Evolutionary conservation across 306 rosid species (phyloP), one percentile per base, ranked within the genome.

Genomic region (Medicago lupulina): DNA sequence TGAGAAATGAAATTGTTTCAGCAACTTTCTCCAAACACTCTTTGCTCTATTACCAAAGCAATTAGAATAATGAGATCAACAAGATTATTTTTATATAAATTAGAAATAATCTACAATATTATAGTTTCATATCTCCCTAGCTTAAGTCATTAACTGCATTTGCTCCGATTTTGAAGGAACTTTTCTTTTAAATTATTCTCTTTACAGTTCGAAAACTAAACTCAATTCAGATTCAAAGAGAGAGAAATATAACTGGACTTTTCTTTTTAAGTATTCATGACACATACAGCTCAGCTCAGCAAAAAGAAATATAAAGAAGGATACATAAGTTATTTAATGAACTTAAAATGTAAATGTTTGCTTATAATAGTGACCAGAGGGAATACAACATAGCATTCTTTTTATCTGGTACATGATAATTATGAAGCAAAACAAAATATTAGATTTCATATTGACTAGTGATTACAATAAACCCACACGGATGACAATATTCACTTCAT

Each of bases 21-120:
- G 87, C 69, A 49, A 94, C 90, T 85, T 94, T 94, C 86, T 92
- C 96, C 86, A 94, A 81, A 72, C 96, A 94, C 82, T 88, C 98
- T 88, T 81, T 79, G 85, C 98, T 92, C 97, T 92, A 77, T 68
- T 82, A 80, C 76, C 77, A 80, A 69, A 65, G 25, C 51, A 61
- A 19, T 31, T 44, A 76, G 19, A 38, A 53, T 10, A 34, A 21
- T 16, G 60, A 71, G 66, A 66, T 67, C 60, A 84, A 57, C 47
- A 49, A 41, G 10, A 57, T 21, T 47, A 59, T 21, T 49, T 21
- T 43, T 51, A n/a, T 60, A 12, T 47, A 61, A 63, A 62, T 11
- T 60, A 69, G n/a, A 58, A 78, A 25, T 15, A 50, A 41, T 69
- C 18, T 62, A 70, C 49, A 59, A n/a, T 74, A 11, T 2, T 67